Evolutionary conservation across 108 stramenopile genomes (phyloP).

Genomic region (Pseudonitzschia multiseries): DNA sequence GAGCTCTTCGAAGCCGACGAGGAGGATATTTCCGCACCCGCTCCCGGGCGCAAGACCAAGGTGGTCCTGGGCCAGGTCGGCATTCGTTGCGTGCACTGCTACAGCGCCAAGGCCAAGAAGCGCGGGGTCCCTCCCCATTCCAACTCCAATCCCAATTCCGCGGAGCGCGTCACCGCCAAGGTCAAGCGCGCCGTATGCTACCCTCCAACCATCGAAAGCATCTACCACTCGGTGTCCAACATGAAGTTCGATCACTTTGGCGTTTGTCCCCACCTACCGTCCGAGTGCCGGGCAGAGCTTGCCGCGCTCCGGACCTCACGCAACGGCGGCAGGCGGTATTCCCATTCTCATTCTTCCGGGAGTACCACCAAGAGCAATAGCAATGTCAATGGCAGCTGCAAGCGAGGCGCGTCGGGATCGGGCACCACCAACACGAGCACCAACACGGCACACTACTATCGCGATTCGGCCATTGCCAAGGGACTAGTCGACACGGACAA

Average conservation of each 20-base stretch:
- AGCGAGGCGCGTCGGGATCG: not conserved
- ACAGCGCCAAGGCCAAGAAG: no score
- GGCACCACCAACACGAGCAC: no score
- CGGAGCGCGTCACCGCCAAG: conserved; percentile 18
- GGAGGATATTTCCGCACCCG: conserved; percentile 44
- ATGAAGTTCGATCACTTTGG: conserved; percentile 64
- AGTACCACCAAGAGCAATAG: no score
- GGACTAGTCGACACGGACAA: conserved; percentile 45
- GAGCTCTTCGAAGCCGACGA: conserved; percentile 52
- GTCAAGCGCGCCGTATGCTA: conserved; percentile 55
- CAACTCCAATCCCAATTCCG: no score
- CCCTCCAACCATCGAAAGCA: conserved; percentile 39
- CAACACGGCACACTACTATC: conserved; percentile 49
- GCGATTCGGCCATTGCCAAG: conserved; percentile 42
- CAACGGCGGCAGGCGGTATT: conserved; percentile 17
- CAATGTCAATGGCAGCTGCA: conserved; percentile 12
- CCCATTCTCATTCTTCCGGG: no score
- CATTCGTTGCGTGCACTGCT: conserved; percentile 54
- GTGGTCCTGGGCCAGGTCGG: conserved; percentile 53
- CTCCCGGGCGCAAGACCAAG: conserved; percentile 53
- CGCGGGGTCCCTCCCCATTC: no score
- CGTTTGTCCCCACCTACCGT: conserved; percentile 30
- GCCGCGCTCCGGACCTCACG: conserved; percentile 15
- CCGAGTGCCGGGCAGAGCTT: conserved; percentile 27
- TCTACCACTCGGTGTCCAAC: conserved; percentile 57